A percentile compares a stretch with the other conserved stretches of the same genome.
These are phyloP conservation scores for Ceratocystis cacaofunesta DNA, from an alignment of 2,329 filamentous ascomycete species.

Conservation along the genomic window DNA sequence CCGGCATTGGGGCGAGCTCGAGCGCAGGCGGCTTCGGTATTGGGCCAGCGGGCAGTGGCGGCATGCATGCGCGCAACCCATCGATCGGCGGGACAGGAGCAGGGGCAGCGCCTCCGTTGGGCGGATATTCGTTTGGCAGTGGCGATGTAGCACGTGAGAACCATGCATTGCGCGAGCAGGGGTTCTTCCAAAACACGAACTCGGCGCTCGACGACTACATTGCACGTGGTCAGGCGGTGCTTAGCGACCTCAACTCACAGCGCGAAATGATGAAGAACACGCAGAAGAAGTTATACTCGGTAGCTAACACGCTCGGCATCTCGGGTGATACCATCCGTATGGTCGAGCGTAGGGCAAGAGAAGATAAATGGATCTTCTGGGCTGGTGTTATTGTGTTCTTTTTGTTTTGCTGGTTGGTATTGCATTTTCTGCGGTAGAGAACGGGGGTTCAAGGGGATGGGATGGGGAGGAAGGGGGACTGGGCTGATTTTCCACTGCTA, in stretches of 20 bases:
- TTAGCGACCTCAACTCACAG: slow-evolving; percentile 78
- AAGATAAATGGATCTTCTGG: slow-evolving; percentile 98
- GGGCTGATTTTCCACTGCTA: background rate
- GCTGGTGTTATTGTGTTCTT: slow-evolving; percentile 77
- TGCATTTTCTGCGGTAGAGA: slow-evolving; percentile 57
- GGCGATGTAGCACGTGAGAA: slow-evolving; percentile 57
- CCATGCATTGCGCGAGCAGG: slow-evolving; percentile 78
- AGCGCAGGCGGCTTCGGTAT: background rate
- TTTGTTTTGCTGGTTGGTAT: slow-evolving; percentile 75
- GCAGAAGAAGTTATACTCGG: slow-evolving; percentile 76
- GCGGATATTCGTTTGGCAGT: slow-evolving; percentile 30
- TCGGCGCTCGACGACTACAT: slow-evolving; percentile 85
- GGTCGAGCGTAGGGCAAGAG: slow-evolving; percentile 78
- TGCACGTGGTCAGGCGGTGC: slow-evolving; percentile 74
- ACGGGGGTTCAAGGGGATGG: background rate
- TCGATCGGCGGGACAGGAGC: background rate
- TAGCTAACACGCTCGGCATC: slow-evolving; percentile 84
- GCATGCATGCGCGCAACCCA: slow-evolving; percentile 8
- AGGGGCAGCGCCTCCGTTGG: slow-evolving; percentile 7
- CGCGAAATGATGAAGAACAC: slow-evolving; percentile 91
- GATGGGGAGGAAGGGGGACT: slow-evolving; percentile 13
- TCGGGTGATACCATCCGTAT: slow-evolving; percentile 94
- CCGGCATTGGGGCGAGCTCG: slow-evolving; percentile 32
- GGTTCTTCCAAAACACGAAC: slow-evolving; percentile 71
- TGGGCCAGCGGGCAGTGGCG: background rate